Conservation (phyloP, 2,329 filamentous ascomycete genomes). For the Fusarium solani-melongenae region DNA sequence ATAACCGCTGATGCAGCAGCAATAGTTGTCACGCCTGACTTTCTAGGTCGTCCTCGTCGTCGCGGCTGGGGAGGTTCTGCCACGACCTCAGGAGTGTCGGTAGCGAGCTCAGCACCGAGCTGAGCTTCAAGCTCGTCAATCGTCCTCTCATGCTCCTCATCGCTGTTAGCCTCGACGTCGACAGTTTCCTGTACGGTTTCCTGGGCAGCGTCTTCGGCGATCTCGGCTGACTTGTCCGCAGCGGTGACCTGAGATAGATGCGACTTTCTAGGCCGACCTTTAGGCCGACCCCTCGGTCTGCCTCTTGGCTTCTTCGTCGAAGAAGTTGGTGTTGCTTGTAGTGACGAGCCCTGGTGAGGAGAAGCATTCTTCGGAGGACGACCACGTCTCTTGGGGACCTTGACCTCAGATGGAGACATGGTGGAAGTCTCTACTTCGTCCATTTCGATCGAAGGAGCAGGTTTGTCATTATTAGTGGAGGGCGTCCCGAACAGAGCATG, state of each 20-base stretch:
- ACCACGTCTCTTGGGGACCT: constrained; percentile 41
- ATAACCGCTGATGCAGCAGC: constrained; percentile 21
- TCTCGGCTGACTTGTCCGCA: constrained; percentile 1
- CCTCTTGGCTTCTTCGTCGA: constrained; percentile 35
- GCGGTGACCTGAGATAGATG: constrained; percentile 23
- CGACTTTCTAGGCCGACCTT: constrained; percentile 46
- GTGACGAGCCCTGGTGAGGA: not conserved
- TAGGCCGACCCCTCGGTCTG: constrained; percentile 38
- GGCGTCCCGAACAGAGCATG: constrained; percentile 42
- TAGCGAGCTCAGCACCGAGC: constrained; percentile 25
- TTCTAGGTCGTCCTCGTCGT: constrained; percentile 43
- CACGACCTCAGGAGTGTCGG: constrained; percentile 1
- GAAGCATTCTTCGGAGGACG: constrained; percentile 48
- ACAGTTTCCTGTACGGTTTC: not conserved
- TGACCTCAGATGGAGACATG: constrained; percentile 1
- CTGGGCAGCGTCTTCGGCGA: not conserved
- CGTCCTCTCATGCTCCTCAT: constrained; percentile 28
- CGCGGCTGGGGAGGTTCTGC: constrained; percentile 8
- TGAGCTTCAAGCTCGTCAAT: constrained; percentile 32
- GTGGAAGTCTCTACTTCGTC: not conserved
- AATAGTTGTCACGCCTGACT: constrained; percentile 42
- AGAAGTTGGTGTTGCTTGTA: not conserved
- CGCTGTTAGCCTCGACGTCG: constrained; percentile 11
- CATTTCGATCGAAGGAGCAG: not conserved
- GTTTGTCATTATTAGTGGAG: not conserved